Evolutionary conservation across 2,329 filamentous ascomycete species (phyloP), one percentile per base, ranked within the genome.

Genomic region (Nigrospora oryzae): DNA sequence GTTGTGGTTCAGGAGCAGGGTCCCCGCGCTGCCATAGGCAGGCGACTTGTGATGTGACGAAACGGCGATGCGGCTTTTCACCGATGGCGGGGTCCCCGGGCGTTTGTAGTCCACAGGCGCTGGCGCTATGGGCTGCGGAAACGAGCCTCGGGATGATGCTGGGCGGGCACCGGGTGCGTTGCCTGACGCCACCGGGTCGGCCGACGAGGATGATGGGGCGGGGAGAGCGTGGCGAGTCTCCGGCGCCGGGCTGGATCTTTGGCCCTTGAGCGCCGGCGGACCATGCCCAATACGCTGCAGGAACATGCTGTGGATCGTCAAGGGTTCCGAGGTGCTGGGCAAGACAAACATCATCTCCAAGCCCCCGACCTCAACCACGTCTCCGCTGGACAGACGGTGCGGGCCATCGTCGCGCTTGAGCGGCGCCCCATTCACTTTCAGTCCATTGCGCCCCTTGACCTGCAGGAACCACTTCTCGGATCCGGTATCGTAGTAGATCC

Each of bases 301-400:
- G 58, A 85, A 89, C 56, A 69, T 77, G 17, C 75, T 75, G 57
- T 86, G 79, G 48, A 94, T 82, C 39, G 77, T 73, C 23, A 89
- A 73, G 19, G 79, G 77, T 45, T 70, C 72, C 38, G 79, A 73
- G 52, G 86, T 83, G 19, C 80, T 81, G 1, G 93, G 91, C n/a
- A 95, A 79, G 40, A 96, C 88, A 64, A 98, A 98, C 74, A 97
- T 91, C 93, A 98, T 98, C 69, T 98, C 91, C 1, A 93, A 86
- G 43, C 87, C 87, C 55, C 85, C 86, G 58, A 97, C 87, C 59
- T 95, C 89, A 46, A 98, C 83, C 37, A 97, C 88, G 61, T 91
- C 84, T 46, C 93, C 93, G 56, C 90, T 95, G 36, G 81, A 79
- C 23, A 98, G 74, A 30, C 79, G 69, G 32, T 80, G 76, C 33